Evolutionary conservation across 352 stramenopile species (phyloP), one percentile per base, ranked within the genome.

Genomic region (Phytophthora kernoviae): DNA sequence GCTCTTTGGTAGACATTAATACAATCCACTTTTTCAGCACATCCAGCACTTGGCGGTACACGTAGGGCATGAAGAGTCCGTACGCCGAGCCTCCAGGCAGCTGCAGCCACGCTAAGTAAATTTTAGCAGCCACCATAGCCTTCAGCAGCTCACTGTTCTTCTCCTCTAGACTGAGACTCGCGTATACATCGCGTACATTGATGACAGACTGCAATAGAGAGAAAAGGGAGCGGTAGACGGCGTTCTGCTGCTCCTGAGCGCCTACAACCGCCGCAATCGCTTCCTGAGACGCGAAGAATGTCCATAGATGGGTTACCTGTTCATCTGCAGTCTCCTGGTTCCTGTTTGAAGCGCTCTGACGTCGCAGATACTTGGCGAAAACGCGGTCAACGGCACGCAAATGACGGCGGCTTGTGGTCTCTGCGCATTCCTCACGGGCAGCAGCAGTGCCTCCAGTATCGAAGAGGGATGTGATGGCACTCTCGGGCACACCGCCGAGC

Each of bases 11-110:
- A 0, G 55, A 62, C 55, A 81, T 65, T 1, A 79, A 45, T 4
- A 74, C 67, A 7, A 90, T 63, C 84, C 87, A 96, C 39, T 91
- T 91, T 53, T 86, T 88, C n/a, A 93, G 62, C 9, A 88, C 68
- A 39, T 91, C 83, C 33, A 96, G 52, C 48, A 91, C 79, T 54
- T 93, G 81, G 5, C 84, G 80, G 49, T 93, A 96, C 37, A 94
- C 79, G 41, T 87, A 94, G 11, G 87, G 70, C 79, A 94, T 93
- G 62, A 94, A 96, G 2, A 96, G 48, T 0, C 87, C 83, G 45
- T 94, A 93, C 1, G 87, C 86, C 0, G 85, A 82, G 0, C 84
- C 84, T n/a, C 86, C 85, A 6, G 85, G 87, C 26, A 94, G 47
- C 58, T 93, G 85, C 14, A 96, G 60, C 87, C 87, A 96, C 32